phyloP scores from a whole-genome alignment of 2,329 filamentous ascomycete genomes.

The Ceratocystiopsis sp. region DNA sequence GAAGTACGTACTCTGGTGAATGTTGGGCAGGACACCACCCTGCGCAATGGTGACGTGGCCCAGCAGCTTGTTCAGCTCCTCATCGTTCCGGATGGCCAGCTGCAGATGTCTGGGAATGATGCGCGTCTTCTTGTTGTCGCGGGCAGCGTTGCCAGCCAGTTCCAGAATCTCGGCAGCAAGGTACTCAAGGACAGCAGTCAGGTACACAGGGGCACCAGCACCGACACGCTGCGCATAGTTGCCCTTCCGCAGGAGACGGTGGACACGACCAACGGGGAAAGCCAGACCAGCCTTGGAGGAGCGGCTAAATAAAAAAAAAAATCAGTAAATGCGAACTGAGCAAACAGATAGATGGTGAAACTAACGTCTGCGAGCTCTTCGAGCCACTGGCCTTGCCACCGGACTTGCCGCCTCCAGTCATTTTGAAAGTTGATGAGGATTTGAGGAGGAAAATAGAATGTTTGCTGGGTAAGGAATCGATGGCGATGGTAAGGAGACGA shows the following conservation, averaged over 20 bases:
- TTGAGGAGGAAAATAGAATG: conserved; percentile 12
- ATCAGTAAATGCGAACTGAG: not conserved
- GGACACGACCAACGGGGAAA: conserved; percentile 98
- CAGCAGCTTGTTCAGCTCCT: conserved; percentile 98
- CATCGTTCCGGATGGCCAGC: conserved; percentile 97
- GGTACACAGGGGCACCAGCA: conserved; percentile 94
- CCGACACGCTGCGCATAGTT: conserved; percentile 99
- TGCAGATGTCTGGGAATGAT: conserved; percentile 98
- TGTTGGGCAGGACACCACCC: conserved; percentile 94
- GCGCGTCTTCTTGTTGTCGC: conserved; percentile 99
- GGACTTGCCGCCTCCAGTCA: conserved; percentile 99
- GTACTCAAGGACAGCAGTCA: conserved; percentile 95
- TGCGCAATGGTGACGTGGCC: conserved; percentile 95
- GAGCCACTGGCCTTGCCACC: conserved; percentile 98
- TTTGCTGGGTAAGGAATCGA: conserved; percentile 12
- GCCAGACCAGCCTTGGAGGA: conserved; percentile 98
- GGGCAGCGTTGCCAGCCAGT: conserved; percentile 93
- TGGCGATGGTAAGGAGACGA: conserved; percentile 14
- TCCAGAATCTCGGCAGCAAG: conserved; percentile 97
- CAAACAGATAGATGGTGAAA: conserved; percentile 22
- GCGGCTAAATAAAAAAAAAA: conserved; percentile 43
- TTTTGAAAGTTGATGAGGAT: conserved; percentile 46
- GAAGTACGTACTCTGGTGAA: conserved; percentile 77
- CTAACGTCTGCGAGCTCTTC: conserved; percentile 99
- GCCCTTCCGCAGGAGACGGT: conserved; percentile 97